Percentiles rank a stretch among this genome's conserved stretches.
phyloP scores from a whole-genome alignment of 805 yeast genomes.

The Saccharomycopsis capsularis region DNA sequence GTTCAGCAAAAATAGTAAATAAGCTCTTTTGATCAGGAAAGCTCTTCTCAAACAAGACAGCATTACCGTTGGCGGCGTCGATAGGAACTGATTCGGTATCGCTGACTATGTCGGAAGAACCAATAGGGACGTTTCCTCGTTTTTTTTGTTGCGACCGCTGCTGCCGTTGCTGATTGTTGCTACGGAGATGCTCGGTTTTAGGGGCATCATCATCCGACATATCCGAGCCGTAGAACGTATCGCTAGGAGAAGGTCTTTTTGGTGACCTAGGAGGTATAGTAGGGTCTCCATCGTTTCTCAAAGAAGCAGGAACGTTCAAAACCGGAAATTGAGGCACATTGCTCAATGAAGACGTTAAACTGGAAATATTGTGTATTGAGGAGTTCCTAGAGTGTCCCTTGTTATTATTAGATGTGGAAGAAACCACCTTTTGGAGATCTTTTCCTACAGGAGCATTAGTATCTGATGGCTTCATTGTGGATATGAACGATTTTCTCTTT shows the following conservation, averaged over 20 bases:
- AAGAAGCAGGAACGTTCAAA: background rate
- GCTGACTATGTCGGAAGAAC: background rate
- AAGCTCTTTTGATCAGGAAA: background rate
- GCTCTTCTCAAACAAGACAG: background rate
- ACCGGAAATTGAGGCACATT: background rate
- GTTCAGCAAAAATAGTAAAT: too few relatives aligned
- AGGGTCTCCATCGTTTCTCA: too few relatives aligned
- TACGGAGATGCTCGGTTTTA: background rate
- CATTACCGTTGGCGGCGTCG: background rate
- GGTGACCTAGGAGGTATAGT: slow-evolving; percentile 18
- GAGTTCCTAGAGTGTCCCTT: slow-evolving; percentile 10
- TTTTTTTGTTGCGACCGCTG: background rate
- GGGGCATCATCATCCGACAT: background rate
- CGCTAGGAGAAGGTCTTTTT: slow-evolving; percentile 10
- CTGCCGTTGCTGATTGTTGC: background rate
- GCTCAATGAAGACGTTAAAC: background rate
- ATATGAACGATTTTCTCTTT: slow-evolving; percentile 2
- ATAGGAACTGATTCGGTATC: too few relatives aligned
- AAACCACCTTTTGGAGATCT: too few relatives aligned
- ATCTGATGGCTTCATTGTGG: background rate
- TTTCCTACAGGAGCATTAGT: too few relatives aligned
- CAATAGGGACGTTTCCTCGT: too few relatives aligned
- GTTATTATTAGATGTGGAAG: background rate
- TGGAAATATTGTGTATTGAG: slow-evolving; percentile 14
- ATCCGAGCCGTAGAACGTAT: background rate